Evolutionary conservation across 139 green algal genomes (phyloP), one percentile per base, ranked within the genome.

Genomic region (Trebouxia sp.): DNA sequence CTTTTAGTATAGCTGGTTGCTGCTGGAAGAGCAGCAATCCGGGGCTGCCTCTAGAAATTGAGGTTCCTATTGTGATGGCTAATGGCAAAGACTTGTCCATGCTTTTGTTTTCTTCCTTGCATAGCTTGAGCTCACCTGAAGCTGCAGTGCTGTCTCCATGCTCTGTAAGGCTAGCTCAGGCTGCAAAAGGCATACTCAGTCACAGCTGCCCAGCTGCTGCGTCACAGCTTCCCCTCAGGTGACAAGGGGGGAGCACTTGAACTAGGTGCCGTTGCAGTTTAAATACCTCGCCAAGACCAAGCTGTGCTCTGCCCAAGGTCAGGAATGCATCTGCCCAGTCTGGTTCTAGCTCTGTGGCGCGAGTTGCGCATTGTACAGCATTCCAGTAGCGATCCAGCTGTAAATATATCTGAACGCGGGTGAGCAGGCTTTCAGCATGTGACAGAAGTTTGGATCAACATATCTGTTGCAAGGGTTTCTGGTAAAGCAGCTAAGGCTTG

Each of bases 281-380:
- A 1, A n/a, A 66, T 45, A 81, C 77, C 77, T 82, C 77, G n/a
- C 77, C 77, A 35, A 75, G 69, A 4, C 69, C 69, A 42, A 76
- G 55, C 77, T 82, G 77, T n/a, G 77, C 26, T n/a, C 77, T 47
- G 39, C 39, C 56, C 26, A 82, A 41, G 0, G 77, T 82, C 38
- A 82, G 1, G 26, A 76, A 75, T 0, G 38, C 77, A 32, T 75
- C 41, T 75, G 56, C 77, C 77, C 77, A 82, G 35, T 7, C 28
- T 17, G 56, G 12, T 1, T 75, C 56, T 26, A 75, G 41, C 41
- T 42, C 39, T 47, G 77, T 55, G 30, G 77, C 77, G 47, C n/a
- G 38, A 30, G 56, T 76, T 20, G 77, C 77, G 35, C 48, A 65
- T 38, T 82, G 77, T 14, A 82, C 39, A 26, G 77, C 77, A 48